Base-by-base conservation (phyloP, 306 rosid species). In the Astragalus membranaceus region DNA sequence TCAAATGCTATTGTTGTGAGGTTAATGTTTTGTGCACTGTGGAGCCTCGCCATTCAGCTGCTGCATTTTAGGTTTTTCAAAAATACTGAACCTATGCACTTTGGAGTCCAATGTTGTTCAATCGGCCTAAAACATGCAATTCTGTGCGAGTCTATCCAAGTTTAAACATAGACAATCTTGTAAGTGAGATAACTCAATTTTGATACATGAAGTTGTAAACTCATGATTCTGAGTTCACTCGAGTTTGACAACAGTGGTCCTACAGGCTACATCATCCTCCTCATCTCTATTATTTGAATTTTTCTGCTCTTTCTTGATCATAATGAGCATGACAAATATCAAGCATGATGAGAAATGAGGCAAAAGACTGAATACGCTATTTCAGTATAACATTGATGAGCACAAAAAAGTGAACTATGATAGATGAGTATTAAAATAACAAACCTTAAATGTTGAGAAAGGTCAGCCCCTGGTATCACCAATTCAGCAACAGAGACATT, bases 401-500 rank as follows among this genome's bases (percentile, higher is more conserved):
- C 43, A 62, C 46, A 36, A 50, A 39, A 35, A 30, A 2, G 36
- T 47, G 48, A 44, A 26, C 63, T 41, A 72, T 6, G 64, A 67
- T 32, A 49, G 63, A 37, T 49, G 54, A 30, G 35, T 39, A 6
- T 48, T 52, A 64, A 67, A 75, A 37, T 36, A 59, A 79, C 81
- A 67, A 66, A 88, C 91, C 95, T 88, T 59, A 86, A 5, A 75
- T 88, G 91, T 67, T 88, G 95, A 26, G 95, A 88, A 72, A 88
- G 86, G 78, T 88, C 95, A 47, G 91, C 88, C 80, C 89, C 91
- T 16, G 91, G 91, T 75, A 88, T 84, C 14, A 88, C 89, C 83
- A 88, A 78, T 82, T 88, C 95, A 63, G 95, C 95, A 50, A 88
- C 89, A 39, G 89, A 86, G 11, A 88, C 91, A 76, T 86, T 88